Evolutionary conservation across 1,284 basidiomycete species (phyloP).

Genomic region (Malassezia dermatis): DNA sequence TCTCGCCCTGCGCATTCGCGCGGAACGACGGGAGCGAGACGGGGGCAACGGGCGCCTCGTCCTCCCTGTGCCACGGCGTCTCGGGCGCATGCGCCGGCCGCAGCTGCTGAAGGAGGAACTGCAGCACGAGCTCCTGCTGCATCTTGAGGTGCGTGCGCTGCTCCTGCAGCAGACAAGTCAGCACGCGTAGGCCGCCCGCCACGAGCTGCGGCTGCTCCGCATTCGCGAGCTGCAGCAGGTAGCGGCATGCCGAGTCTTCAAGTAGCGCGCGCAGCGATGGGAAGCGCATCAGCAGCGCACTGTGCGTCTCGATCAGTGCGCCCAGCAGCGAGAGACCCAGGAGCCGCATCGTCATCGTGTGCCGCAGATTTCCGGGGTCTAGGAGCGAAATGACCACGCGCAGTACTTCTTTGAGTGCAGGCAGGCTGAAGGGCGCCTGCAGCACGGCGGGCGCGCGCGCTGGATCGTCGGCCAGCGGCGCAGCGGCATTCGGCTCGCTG

Average conservation of each 20-base stretch:
- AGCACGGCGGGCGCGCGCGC: background rate
- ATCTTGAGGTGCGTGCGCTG: constrained; percentile 79
- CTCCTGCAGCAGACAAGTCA: constrained; percentile 76
- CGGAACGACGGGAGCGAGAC: constrained; percentile 7
- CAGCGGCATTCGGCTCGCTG: background rate
- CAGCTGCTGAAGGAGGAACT: constrained; percentile 83
- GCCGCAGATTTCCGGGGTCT: constrained; percentile 84
- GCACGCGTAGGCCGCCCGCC: constrained; percentile 69
- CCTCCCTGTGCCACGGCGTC: constrained; percentile 45
- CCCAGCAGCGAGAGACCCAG: constrained; percentile 80
- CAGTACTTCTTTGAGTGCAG: constrained; percentile 82
- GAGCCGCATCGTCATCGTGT: constrained; percentile 89
- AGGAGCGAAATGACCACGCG: constrained; percentile 89
- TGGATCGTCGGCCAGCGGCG: background rate
- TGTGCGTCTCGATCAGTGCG: constrained; percentile 76
- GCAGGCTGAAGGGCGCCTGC: constrained; percentile 63
- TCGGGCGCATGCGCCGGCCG: constrained; percentile 48
- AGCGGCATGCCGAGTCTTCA: constrained; percentile 84
- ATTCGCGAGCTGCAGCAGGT: constrained; percentile 60
- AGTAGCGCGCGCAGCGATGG: constrained; percentile 64
- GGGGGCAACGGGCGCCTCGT: background rate
- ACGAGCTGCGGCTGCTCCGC: constrained; percentile 75
- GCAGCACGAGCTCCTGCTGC: constrained; percentile 90
- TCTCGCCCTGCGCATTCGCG: constrained; percentile 56
- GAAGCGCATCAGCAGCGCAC: constrained; percentile 58